phyloP scores from a whole-genome alignment of 371 early-diverging fungal species.

The Dinochytrium kinnereticum region DNA sequence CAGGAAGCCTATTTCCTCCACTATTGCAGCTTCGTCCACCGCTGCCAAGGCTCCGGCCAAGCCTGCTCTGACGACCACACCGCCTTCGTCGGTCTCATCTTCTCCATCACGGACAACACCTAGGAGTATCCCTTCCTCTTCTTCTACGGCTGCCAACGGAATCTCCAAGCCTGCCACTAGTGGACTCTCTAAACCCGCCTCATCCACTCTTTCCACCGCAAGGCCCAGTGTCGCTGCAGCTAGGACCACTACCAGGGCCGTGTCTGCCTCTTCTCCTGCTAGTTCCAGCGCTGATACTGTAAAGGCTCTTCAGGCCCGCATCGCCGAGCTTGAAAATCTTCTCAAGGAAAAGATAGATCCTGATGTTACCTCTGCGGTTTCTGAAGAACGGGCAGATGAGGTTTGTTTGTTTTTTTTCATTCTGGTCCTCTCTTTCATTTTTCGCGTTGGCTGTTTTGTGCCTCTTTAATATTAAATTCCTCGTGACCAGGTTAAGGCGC shows the following conservation, averaged over 20 bases:
- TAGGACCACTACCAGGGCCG: not conserved
- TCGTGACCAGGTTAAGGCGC: not conserved
- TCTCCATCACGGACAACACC: not conserved
- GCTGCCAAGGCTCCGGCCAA: no score
- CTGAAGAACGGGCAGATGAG: not conserved
- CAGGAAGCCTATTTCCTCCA: conserved; percentile 7
- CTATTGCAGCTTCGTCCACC: not conserved
- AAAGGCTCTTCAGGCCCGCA: conserved; percentile 2
- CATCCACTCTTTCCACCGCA: not conserved
- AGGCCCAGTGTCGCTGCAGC: no score
- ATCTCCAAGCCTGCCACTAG: not conserved
- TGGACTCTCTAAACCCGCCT: not conserved
- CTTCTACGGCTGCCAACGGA: not conserved
- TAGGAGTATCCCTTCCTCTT: not conserved
- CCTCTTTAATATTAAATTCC: not conserved
- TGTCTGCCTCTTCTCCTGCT: not conserved
- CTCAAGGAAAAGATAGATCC: not conserved
- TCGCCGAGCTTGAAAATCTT: conserved; percentile 2
- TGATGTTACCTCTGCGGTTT: not conserved
- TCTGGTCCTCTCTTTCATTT: not conserved
- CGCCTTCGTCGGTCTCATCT: not conserved
- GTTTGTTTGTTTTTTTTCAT: not conserved
- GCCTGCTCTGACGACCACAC: not conserved
- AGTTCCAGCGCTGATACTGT: not conserved
- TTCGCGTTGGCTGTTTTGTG: not conserved